A percentile compares a stretch with the other conserved stretches of the same genome.
These are phyloP conservation scores for Thymus mandschuricus DNA, from an alignment of 257 asterid genomes.

Conservation along the genomic window DNA sequence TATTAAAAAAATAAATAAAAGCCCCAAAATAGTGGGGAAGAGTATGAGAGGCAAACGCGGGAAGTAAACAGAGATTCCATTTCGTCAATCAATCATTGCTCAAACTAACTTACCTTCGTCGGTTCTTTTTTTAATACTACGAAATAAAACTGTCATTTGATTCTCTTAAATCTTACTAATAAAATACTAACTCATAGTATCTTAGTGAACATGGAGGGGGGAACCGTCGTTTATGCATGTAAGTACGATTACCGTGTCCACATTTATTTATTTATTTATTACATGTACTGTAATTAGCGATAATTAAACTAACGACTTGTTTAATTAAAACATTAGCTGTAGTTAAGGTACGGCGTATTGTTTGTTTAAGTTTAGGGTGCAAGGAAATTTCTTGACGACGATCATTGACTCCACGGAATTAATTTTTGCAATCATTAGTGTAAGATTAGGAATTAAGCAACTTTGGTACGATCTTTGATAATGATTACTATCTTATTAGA, in stretches of 20 bases:
- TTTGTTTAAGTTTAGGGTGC: no score
- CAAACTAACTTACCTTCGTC: neutral
- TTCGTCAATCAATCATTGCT: neutral
- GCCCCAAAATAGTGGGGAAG: conserved; percentile 15
- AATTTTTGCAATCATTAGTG: conserved; percentile 24
- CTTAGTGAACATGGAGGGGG: neutral
- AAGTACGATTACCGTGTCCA: neutral
- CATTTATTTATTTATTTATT: no score
- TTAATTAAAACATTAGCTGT: no score
- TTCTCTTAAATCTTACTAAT: neutral
- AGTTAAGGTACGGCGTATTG: no score
- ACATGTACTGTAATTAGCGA: no score
- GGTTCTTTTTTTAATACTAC: neutral
- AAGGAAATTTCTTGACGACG: conserved; percentile 8
- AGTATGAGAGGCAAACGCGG: conserved; percentile 9
- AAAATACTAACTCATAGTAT: neutral
- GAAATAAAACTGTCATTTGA: neutral
- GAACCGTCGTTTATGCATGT: neutral
- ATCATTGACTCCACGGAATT: conserved; percentile 4
- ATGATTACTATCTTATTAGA: neutral
- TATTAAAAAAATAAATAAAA: no score
- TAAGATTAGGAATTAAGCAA: conserved; percentile 26
- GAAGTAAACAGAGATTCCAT: conserved; percentile 2
- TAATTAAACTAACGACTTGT: no score
- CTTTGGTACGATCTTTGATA: neutral